A percentile compares a stretch with the other conserved stretches of the same genome.
phyloP scores from a whole-genome alignment of 192 early-diverging fungal genomes.

The Mortierella hygrophila region DNA sequence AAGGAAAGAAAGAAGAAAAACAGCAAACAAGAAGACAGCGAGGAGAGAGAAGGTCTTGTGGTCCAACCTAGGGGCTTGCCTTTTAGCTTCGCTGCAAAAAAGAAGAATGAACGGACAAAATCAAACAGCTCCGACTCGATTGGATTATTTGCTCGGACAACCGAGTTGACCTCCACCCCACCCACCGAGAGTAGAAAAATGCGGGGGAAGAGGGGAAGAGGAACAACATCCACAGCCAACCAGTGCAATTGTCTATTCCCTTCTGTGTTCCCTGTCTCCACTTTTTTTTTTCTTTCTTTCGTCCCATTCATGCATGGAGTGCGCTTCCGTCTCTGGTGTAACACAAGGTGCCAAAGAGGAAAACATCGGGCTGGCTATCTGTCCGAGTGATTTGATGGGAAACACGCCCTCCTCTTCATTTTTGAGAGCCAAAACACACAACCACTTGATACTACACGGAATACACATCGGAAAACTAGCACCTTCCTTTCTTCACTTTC shows the following conservation, averaged over 20 bases:
- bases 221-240: neutral
- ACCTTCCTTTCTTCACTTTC: neutral
- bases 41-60: neutral
- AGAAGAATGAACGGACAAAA: neutral
- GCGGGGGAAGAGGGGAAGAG: constrained; percentile 18
- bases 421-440: neutral
- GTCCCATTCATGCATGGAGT: neutral
- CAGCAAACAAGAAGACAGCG: neutral
- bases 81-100: neutral
- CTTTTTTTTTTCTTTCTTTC: constrained; percentile 21
- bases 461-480: neutral
- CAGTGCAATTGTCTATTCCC: neutral
- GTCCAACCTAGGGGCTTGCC: neutral
- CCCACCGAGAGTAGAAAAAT: constrained; percentile 15
- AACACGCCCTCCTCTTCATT: neutral
- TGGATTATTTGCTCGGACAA: neutral
- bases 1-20: constrained; percentile 21
- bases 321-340: neutral
- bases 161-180: too few species aligned
- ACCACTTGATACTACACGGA: neutral
- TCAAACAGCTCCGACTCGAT: neutral
- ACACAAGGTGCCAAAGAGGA: constrained; percentile 6
- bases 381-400: constrained; percentile 12
- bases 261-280: constrained; percentile 19
- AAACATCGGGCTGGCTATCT: neutral